phyloP scores from a whole-genome alignment of 2,329 filamentous ascomycete genomes.

The Fusarium hainanense region DNA sequence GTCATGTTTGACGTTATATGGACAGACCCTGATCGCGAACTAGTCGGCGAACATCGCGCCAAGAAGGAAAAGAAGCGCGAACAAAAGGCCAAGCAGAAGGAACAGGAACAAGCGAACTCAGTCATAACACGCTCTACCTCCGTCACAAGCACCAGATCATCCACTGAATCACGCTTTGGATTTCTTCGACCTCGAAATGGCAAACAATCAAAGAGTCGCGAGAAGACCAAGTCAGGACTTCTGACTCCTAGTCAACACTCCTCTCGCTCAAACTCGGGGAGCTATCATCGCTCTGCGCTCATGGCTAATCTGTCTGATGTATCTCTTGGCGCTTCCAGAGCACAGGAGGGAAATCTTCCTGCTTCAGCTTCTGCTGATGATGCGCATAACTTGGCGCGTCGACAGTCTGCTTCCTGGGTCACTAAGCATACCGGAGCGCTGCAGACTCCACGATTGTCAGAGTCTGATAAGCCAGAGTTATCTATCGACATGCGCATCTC shows the following conservation, averaged over 20 bases:
- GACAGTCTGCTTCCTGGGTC: conserved; percentile 26
- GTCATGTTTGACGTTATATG: conserved; percentile 70
- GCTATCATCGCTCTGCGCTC: conserved; percentile 39
- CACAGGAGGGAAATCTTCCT: neutral
- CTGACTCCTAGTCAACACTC: conserved; percentile 44
- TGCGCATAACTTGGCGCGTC: conserved; percentile 10
- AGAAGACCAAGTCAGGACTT: conserved; percentile 40
- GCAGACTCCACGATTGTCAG: conserved; percentile 4
- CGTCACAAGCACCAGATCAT: conserved; percentile 58
- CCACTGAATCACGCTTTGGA: conserved; percentile 54
- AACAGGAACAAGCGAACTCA: conserved; percentile 27
- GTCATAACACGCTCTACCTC: conserved; percentile 54
- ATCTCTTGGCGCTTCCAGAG: conserved; percentile 19
- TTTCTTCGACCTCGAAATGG: conserved; percentile 57
- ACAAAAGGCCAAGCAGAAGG: conserved; percentile 44
- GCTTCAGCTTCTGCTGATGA: conserved; percentile 4
- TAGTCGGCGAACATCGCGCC: conserved; percentile 63
- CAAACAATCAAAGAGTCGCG: conserved; percentile 33
- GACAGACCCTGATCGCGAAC: conserved; percentile 66
- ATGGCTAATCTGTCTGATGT: conserved; percentile 29
- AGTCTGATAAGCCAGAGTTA: conserved; percentile 21
- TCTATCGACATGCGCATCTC: conserved; percentile 33
- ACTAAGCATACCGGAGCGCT: conserved; percentile 27
- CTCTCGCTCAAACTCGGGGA: conserved; percentile 42
- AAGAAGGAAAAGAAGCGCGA: conserved; percentile 58